These are phyloP conservation scores for Hypoxylon sp. DNA, from an alignment of 2,329 filamentous ascomycete genomes.

Conservation along the genomic window DNA sequence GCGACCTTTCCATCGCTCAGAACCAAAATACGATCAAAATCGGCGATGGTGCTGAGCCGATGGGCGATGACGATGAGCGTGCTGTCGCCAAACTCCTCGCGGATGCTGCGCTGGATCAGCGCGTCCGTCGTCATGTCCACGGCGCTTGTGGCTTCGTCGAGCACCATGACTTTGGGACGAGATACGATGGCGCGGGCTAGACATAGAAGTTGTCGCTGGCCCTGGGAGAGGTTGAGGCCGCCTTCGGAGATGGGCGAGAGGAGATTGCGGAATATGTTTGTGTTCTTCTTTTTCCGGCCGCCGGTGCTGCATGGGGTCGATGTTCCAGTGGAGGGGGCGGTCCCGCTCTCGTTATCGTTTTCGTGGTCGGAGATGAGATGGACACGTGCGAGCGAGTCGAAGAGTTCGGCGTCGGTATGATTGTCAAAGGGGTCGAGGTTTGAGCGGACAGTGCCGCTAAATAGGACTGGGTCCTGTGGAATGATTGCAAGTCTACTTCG, in stretches of 20 bases:
- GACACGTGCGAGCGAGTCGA: conserved; percentile 77
- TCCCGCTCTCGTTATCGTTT: conserved; percentile 11
- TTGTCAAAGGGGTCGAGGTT: conserved; percentile 84
- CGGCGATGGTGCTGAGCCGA: conserved; percentile 79
- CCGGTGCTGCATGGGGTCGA: conserved; percentile 51
- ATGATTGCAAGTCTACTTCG: conserved; percentile 84
- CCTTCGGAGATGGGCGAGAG: conserved; percentile 76
- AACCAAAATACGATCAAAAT: conserved; percentile 81
- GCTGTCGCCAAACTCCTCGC: conserved; percentile 74
- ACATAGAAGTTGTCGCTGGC: conserved; percentile 81
- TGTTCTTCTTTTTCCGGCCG: conserved; percentile 61
- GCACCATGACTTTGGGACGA: conserved; percentile 80
- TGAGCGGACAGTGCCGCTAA: conserved; percentile 80
- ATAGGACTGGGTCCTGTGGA: conserved; percentile 83
- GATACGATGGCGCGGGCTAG: conserved; percentile 79
- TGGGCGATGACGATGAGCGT: conserved; percentile 83
- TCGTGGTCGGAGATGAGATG: conserved; percentile 69
- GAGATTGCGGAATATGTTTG: conserved; percentile 75
- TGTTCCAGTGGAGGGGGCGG: conserved; percentile 54
- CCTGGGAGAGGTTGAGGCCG: conserved; percentile 80
- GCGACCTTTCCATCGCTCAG: conserved; percentile 75
- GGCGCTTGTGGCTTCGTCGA: conserved; percentile 84
- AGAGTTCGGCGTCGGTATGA: conserved; percentile 76
- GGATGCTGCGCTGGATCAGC: conserved; percentile 79
- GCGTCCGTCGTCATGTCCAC: conserved; percentile 83